Conservation (phyloP, 1,139 yeast genomes). For the Taphrina pruni region DNA sequence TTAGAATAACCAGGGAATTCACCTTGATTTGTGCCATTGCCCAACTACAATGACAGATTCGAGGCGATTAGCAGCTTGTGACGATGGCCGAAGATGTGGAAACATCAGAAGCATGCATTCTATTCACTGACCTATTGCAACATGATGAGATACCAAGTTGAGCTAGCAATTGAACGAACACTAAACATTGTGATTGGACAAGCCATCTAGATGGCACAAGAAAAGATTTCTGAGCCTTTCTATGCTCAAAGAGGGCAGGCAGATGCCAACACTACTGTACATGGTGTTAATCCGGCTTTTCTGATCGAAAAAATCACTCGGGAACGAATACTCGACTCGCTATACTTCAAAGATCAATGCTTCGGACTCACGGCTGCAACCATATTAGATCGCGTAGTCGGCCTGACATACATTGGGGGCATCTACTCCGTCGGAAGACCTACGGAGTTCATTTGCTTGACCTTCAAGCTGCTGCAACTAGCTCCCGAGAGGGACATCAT, state of each 20-base stretch:
- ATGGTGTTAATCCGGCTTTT: slow-evolving; percentile 41
- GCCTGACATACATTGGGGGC: slow-evolving; percentile 58
- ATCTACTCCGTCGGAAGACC: slow-evolving; percentile 61
- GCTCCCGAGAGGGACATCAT: slow-evolving; percentile 65
- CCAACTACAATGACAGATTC: neutral
- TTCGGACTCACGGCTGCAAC: slow-evolving; percentile 64
- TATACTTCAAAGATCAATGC: slow-evolving; percentile 71
- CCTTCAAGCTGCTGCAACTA: slow-evolving; percentile 67
- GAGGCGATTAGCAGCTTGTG: too few relatives aligned
- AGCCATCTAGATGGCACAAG: slow-evolving; percentile 5
- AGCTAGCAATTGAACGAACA: too few relatives aligned
- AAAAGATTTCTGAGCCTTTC: slow-evolving; percentile 29
- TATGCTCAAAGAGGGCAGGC: slow-evolving; percentile 37
- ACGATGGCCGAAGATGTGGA: too few relatives aligned
- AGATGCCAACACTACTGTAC: slow-evolving; percentile 27
- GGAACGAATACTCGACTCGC: slow-evolving; percentile 69
- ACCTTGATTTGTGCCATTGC: neutral
- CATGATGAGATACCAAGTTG: too few relatives aligned
- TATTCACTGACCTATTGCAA: too few relatives aligned
- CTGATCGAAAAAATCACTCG: slow-evolving; percentile 71
- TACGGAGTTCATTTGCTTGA: slow-evolving; percentile 67
- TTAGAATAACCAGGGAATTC: neutral
- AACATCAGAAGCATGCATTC: too few relatives aligned
- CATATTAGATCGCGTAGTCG: slow-evolving; percentile 58
- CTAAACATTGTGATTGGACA: too few relatives aligned